These are phyloP conservation scores for Candida nitratophila DNA, from an alignment of 805 yeast genomes.

Conservation along the genomic window DNA sequence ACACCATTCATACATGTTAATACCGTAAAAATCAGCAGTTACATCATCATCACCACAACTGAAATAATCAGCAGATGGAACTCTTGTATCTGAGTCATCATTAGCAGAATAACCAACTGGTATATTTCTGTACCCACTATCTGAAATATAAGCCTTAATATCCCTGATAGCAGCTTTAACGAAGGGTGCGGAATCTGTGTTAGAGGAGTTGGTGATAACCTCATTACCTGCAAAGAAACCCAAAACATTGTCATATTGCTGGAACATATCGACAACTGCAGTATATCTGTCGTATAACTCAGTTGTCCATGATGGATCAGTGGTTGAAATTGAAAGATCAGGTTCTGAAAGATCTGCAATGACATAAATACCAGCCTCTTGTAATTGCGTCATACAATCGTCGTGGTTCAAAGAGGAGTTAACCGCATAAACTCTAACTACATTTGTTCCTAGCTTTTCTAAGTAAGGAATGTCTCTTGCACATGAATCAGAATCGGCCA, in stretches of 20 bases:
- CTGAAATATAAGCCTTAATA: slow-evolving; percentile 64
- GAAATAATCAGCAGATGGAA: slow-evolving; percentile 74
- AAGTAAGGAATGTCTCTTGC: slow-evolving; percentile 79
- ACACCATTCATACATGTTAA: slow-evolving; percentile 88
- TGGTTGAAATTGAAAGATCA: slow-evolving; percentile 65
- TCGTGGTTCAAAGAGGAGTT: slow-evolving; percentile 68
- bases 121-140: slow-evolving; percentile 60
- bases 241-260: slow-evolving; percentile 69
- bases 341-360: slow-evolving; percentile 90
- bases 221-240: slow-evolving; percentile 99
- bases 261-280: slow-evolving; percentile 72
- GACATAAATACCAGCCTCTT: slow-evolving; percentile 86
- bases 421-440: slow-evolving; percentile 80
- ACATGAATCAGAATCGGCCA: slow-evolving; percentile 65
- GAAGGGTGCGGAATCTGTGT: slow-evolving; percentile 86
- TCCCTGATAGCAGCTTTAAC: slow-evolving; percentile 97
- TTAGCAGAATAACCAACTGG: slow-evolving; percentile 95
- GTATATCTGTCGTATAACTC: slow-evolving; percentile 71
- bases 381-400: slow-evolving; percentile 65
- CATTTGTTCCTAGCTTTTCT: slow-evolving; percentile 60
- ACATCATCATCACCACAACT: slow-evolving; percentile 68
- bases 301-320: slow-evolving; percentile 71
- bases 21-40: slow-evolving; percentile 73
- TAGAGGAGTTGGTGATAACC: slow-evolving; percentile 77
- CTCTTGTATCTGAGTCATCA: slow-evolving; percentile 80